Conservation (phyloP, 2,329 filamentous ascomycete species). For the Fusarium armeniacum region DNA sequence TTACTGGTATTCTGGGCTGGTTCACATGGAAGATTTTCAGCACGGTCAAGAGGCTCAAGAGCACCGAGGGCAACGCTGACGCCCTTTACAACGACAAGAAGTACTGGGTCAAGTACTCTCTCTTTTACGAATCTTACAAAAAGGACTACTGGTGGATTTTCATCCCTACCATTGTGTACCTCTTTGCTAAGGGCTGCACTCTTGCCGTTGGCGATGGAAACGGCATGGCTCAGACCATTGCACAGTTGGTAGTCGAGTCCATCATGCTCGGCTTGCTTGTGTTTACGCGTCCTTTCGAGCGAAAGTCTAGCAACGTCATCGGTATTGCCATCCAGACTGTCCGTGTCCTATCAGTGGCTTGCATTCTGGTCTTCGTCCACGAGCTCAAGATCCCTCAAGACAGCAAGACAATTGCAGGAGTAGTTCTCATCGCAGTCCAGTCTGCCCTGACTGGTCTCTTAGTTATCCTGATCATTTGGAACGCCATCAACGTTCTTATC, state of each 20-base stretch:
- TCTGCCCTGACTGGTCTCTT: constrained; percentile 84
- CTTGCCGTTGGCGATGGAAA: constrained; percentile 89
- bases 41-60: constrained; percentile 80
- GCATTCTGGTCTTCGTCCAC: constrained; percentile 93
- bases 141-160: constrained; percentile 98
- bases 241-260: constrained; percentile 84
- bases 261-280: constrained; percentile 83
- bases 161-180: constrained; percentile 88
- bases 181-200: constrained; percentile 88
- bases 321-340: constrained; percentile 93
- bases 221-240: constrained; percentile 83
- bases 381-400: constrained; percentile 91
- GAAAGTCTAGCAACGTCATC: constrained; percentile 90
- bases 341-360: constrained; percentile 87
- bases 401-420: constrained; percentile 92
- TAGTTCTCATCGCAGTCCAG: constrained; percentile 95
- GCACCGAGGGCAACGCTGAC: constrained; percentile 77
- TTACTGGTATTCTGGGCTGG: constrained; percentile 84
- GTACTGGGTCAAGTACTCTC: constrained; percentile 93
- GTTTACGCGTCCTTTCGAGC: constrained; percentile 88
- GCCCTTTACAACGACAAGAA: constrained; percentile 89
- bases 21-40: constrained; percentile 88
- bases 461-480: constrained; percentile 89
- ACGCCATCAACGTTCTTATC: constrained; percentile 85
- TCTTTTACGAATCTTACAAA: constrained; percentile 97